Conservation (phyloP, 129 eudicot species). For the Flaveria sonorensis region DNA sequence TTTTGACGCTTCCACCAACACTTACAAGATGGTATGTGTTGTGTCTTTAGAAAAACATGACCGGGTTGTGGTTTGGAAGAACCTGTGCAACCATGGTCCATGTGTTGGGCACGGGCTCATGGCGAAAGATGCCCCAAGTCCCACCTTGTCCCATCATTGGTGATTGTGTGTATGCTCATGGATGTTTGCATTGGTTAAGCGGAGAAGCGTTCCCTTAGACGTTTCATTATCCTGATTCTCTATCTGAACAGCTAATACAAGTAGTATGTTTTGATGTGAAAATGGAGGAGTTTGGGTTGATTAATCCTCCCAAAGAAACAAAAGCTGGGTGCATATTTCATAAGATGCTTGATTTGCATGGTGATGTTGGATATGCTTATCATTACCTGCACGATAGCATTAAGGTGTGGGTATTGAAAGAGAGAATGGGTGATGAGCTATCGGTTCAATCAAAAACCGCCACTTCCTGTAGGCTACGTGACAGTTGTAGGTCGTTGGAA, state of each 20-base stretch:
- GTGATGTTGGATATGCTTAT: constrained; percentile 1
- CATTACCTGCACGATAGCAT: not conserved
- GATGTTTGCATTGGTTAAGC: constrained; percentile 15
- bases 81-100: constrained; percentile 8
- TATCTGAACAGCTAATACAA: not conserved
- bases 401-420: constrained; percentile 5
- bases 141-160: not conserved
- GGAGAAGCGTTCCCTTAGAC: too few relatives aligned
- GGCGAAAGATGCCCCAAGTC: constrained; percentile 12
- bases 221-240: too few relatives aligned
- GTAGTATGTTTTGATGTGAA: constrained; percentile 5
- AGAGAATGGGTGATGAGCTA: constrained; percentile 2
- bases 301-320: not conserved
- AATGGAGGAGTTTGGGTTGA: not conserved
- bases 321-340: not conserved
- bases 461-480: not conserved
- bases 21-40: too few relatives aligned
- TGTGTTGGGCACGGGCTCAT: not conserved
- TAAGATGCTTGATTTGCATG: not conserved
- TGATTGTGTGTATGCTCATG: constrained; percentile 1
- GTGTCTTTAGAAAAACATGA: not conserved
- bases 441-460: not conserved
- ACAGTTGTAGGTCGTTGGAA: not conserved
- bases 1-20: too few relatives aligned
- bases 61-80: too few relatives aligned